Percentiles rank a stretch among this genome's conserved stretches.
phyloP scores from a whole-genome alignment of 2,329 filamentous ascomycete genomes.

The Ophiocordyceps australis region DNA sequence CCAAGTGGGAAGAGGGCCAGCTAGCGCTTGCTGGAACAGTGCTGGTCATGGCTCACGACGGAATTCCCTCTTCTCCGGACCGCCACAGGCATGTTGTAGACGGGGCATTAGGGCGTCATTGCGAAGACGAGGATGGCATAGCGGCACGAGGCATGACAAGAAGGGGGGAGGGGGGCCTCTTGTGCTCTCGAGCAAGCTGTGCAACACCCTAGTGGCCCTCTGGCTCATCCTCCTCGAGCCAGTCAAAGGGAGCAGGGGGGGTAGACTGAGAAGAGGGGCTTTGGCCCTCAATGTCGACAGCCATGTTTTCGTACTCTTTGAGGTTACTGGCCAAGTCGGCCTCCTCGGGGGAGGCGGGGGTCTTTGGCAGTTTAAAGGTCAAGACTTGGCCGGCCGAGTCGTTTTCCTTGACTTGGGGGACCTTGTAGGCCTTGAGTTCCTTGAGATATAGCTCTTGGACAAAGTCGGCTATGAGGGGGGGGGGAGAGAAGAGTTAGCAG shows the following conservation, averaged over 20 bases:
- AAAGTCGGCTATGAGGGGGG: slow-evolving; percentile 54
- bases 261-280: slow-evolving; percentile 41
- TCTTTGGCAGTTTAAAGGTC: slow-evolving; percentile 63
- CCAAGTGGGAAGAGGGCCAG: too few species aligned
- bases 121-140: too few species aligned
- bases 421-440: slow-evolving; percentile 93
- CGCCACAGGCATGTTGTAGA: too few species aligned
- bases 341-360: slow-evolving; percentile 84
- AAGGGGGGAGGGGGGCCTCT: too few species aligned
- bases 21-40: too few species aligned
- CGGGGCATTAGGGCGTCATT: too few species aligned
- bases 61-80: too few species aligned
- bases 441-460: slow-evolving; percentile 96
- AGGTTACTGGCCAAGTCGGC: slow-evolving; percentile 79
- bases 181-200: too few species aligned
- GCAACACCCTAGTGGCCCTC: slow-evolving; percentile 34
- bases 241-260: slow-evolving; percentile 44
- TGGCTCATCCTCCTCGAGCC: slow-evolving; percentile 54
- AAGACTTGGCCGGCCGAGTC: slow-evolving; percentile 86
- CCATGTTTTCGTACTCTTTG: slow-evolving; percentile 85
- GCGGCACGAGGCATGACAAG: too few species aligned
- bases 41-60: too few species aligned
- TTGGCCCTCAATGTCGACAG: slow-evolving; percentile 87
- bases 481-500: not conserved
- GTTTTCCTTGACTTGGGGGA: slow-evolving; percentile 60